A percentile compares a stretch with the other conserved stretches of the same genome.
Conservation (phyloP, 2,329 filamentous ascomycete species). For the Fusarium sp. region DNA sequence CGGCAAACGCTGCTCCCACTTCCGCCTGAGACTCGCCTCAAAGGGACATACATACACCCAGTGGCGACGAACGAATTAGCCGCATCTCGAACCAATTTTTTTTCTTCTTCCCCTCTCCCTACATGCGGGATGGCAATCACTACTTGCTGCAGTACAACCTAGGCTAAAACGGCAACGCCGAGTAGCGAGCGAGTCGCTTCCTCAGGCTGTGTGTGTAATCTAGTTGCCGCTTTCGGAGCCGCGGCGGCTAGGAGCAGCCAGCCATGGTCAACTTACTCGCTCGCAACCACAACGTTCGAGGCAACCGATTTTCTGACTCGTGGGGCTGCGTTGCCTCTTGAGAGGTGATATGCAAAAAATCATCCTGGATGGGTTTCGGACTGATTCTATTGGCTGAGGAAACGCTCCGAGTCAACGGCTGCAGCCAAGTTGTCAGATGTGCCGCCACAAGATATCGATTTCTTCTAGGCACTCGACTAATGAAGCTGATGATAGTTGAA, state of each 20-base stretch:
- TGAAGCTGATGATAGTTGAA: background rate
- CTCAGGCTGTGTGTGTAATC: background rate
- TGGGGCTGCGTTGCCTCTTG: background rate
- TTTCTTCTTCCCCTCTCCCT: conserved; percentile 9
- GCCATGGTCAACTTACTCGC: conserved; percentile 26
- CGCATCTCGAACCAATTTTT: conserved; percentile 26
- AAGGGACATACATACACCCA: conserved; percentile 7
- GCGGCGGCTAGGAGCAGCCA: conserved; percentile 1
- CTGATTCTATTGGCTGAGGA: background rate
- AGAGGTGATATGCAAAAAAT: background rate
- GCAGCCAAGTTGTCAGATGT: background rate
- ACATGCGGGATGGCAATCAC: conserved; percentile 6
- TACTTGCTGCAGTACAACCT: conserved; percentile 23
- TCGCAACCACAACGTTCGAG: conserved; percentile 16
- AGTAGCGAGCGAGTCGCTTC: background rate
- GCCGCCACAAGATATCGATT: background rate
- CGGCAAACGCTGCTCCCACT: background rate
- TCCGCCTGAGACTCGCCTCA: conserved; percentile 5
- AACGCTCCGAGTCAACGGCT: background rate
- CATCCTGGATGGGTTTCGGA: background rate
- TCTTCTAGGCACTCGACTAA: background rate
- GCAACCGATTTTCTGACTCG: conserved; percentile 25
- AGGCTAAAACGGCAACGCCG: conserved; percentile 29
- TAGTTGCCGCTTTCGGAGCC: conserved; percentile 33
- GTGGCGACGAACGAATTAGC: conserved; percentile 31